Evolutionary conservation across 2,329 filamentous ascomycete species (phyloP).

Genomic region (Coniochaeta prunicola): DNA sequence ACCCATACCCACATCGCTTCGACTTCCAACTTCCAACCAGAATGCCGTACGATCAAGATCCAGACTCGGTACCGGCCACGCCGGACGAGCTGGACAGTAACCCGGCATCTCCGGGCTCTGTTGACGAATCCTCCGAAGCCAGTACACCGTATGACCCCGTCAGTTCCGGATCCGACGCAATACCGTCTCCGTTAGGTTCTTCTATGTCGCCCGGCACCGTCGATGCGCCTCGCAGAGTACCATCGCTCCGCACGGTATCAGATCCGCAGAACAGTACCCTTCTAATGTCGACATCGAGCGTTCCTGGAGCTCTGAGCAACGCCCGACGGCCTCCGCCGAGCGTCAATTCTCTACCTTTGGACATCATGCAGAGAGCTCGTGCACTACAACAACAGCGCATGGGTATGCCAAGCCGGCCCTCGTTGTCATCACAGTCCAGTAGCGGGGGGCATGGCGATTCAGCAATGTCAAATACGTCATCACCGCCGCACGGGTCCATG

Average conservation of each 20-base stretch:
- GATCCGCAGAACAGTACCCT: conserved; percentile 42
- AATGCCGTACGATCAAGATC: conserved; percentile 17
- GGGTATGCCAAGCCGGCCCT: conserved; percentile 18
- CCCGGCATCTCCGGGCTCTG: conserved; percentile 34
- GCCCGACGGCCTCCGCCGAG: conserved; percentile 45
- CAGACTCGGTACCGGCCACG: conserved; percentile 33
- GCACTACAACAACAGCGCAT: conserved; percentile 27
- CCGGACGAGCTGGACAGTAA: conserved; percentile 37
- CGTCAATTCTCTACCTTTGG: conserved; percentile 28
- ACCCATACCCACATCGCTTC: not conserved
- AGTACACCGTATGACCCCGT: conserved; percentile 38
- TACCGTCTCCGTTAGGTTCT: conserved; percentile 5
- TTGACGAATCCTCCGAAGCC: conserved; percentile 36
- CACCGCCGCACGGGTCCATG: conserved; percentile 12
- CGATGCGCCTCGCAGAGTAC: conserved; percentile 42
- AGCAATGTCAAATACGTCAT: conserved; percentile 18
- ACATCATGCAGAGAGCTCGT: conserved; percentile 31
- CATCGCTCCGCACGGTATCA: conserved; percentile 53
- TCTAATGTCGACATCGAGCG: conserved; percentile 80
- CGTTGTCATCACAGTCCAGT: conserved; percentile 5
- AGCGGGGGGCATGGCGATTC: conserved; percentile 18
- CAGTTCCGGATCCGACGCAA: conserved; percentile 20
- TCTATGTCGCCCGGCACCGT: conserved; percentile 3
- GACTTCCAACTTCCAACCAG: no score
- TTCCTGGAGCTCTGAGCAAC: conserved; percentile 67